Percentiles rank a stretch among this genome's conserved stretches.
Evolutionary conservation across 169 alveolate genomes (phyloP).

Genomic region (Cryptosporidium ryanae): DNA sequence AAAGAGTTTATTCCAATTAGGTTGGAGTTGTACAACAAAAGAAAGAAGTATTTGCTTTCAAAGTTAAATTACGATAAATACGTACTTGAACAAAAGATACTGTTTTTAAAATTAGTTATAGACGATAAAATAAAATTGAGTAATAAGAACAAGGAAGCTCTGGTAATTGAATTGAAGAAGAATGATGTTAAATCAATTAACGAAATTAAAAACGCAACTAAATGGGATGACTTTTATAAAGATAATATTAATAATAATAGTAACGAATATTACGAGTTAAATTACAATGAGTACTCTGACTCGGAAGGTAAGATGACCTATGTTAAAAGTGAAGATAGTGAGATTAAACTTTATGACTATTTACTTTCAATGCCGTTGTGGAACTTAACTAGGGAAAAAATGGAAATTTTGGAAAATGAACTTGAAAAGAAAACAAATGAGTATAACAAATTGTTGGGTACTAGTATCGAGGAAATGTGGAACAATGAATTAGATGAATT

Average conservation of each 20-base stretch:
- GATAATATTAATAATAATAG: background rate
- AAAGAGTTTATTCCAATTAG: constrained; percentile 93
- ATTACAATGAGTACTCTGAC: constrained; percentile 13
- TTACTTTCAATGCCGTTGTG: constrained; percentile 94
- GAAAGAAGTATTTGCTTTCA: constrained; percentile 87
- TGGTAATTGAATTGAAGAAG: constrained; percentile 85
- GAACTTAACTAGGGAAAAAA: constrained; percentile 94
- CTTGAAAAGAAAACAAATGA: constrained; percentile 79
- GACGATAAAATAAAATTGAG: constrained; percentile 85
- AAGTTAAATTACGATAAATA: constrained; percentile 87
- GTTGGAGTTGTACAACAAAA: constrained; percentile 88
- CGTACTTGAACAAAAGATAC: constrained; percentile 86
- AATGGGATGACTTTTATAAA: constrained; percentile 45
- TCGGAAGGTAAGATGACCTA: background rate
- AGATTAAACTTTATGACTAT: constrained; percentile 90
- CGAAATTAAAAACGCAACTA: constrained; percentile 81
- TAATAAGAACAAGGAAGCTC: constrained; percentile 82
- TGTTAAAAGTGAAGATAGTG: constrained; percentile 22
- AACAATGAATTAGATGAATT: constrained; percentile 83
- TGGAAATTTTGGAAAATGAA: constrained; percentile 78
- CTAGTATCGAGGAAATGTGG: constrained; percentile 81
- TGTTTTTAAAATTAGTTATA: constrained; percentile 90
- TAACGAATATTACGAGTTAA: background rate
- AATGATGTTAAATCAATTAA: constrained; percentile 87
- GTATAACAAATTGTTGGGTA: constrained; percentile 77